phyloP scores from a whole-genome alignment of 2,329 filamentous ascomycete genomes.

The Colletotrichum lentis region DNA sequence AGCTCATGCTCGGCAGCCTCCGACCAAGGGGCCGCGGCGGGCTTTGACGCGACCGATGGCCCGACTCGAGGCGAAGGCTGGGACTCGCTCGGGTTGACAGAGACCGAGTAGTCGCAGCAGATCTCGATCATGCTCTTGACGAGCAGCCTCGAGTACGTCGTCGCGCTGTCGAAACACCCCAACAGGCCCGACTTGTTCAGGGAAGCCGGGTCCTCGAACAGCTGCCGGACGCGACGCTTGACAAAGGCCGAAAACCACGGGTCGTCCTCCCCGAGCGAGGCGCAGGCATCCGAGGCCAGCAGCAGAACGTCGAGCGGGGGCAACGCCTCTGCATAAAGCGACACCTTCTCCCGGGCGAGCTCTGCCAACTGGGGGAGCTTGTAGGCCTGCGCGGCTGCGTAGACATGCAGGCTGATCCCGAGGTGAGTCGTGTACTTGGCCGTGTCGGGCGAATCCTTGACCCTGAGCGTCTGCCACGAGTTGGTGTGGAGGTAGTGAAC shows the following conservation, averaged over 20 bases:
- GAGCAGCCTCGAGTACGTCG: background rate
- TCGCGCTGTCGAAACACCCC: background rate
- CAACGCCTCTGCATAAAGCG: background rate
- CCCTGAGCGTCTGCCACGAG: conserved; percentile 6
- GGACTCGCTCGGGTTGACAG: background rate
- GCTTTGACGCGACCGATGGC: too few relatives aligned
- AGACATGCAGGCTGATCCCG: background rate
- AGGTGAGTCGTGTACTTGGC: background rate
- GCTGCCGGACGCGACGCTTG: background rate
- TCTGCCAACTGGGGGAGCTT: background rate
- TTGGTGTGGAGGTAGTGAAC: conserved; percentile 12
- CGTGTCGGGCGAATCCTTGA: too few relatives aligned
- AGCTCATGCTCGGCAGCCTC: too few relatives aligned
- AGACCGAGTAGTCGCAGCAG: background rate
- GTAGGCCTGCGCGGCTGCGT: background rate
- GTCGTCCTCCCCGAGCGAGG: background rate
- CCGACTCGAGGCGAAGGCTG: too few relatives aligned
- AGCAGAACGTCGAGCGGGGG: background rate
- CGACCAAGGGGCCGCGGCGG: too few relatives aligned
- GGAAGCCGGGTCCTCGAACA: background rate
- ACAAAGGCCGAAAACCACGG: conserved; percentile 1
- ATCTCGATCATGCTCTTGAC: background rate
- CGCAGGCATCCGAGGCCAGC: background rate
- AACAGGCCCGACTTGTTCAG: background rate
- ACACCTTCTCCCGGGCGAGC: conserved; percentile 2